Evolutionary conservation across 495 filamentous ascomycete genomes (phyloP), one percentile per base, ranked within the genome.

Genomic region (Xylaria venustula): DNA sequence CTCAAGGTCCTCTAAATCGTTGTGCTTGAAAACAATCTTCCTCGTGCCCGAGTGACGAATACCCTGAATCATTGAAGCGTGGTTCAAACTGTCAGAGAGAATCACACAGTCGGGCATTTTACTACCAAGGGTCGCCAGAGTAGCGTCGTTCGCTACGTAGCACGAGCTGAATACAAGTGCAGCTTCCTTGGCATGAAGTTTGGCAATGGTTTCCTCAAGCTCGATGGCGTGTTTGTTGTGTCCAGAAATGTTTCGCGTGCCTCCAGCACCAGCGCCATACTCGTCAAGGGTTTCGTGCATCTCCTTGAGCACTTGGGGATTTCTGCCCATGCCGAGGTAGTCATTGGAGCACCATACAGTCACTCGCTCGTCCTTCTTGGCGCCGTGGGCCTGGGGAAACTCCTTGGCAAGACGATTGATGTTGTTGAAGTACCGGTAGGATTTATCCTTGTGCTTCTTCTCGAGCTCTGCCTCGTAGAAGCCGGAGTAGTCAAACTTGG

Each of bases 351-450:
- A 98, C 94, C 95, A 98, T 36, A 98, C 93, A 3, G 93, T 96
- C 53, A 98, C 94, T n/a, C 85, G 84, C 63, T 97, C 90, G 63
- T 96, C 89, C 66, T 83, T 83, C 46, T 79, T 87, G 14, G 92
- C 83, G 77, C 94, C 94, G 73, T 98, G 94, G 17, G 94, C 94
- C 41, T 89, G 90, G 22, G 94, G 94, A 68, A 98, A 98, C 62
- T 98, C 91, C 77, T 95, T 88, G 58, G 95, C 94, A 59, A 98
- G 82, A 22, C 94, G 91, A 72, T 98, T 98, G 87, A 98, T 98
- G 81, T 98, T 98, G 81, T 98, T 98, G 85, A 98, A 98, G 81
- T 98, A 98, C 67, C 94, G 91, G 80, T 98, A 98, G 37, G 91
- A 96, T 79, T 96, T 97, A 82, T 98, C 95, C 81, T 96, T 92